Evolutionary conservation across 169 alveolate genomes (phyloP), one percentile per base, ranked within the genome.

Genomic region (Plasmodium vinckei): DNA sequence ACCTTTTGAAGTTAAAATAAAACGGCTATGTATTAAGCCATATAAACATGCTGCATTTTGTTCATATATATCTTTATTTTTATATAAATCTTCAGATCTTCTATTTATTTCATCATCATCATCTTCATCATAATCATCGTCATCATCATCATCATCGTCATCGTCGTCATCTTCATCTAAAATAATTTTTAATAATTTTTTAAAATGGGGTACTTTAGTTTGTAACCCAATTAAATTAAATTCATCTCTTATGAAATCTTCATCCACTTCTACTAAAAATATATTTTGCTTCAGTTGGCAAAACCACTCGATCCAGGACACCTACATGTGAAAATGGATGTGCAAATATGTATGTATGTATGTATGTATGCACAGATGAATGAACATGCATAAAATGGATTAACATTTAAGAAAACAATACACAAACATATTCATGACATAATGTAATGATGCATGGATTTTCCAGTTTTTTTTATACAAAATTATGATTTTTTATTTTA

Each of bases 271-370:
- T 7, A 95, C 96, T 25, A 97, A 96, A 87, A 93, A 97, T 71
- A 97, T 97, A 87, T 98, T 97, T 19, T 99, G 99, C 82, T 97
- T 97, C 54, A 97, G 91, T 53, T 94, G 95, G 65, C 99, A 97
- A 90, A 96, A 97, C 99, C 99, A 98, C 64, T 96, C 97, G 25
- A 98, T 97, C 99, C 99, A 98, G 3, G 99, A 96, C 56, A 94
- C 94, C 93, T 97, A 82, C 9, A 54, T 5, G 21, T 21, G 25
- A 21, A 21, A 21, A 21, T 21, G n/a, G n/a, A n/a, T n/a, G n/a
- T n/a, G n/a, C n/a, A n/a, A n/a, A n/a, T n/a, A n/a, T n/a, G 25
- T 21, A 47, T 13, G 13, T 47, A 54, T 19, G 1, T 19, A 54
- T 54, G 64, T 13, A n/a, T 19, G 15, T 54, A n/a, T 19, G 15